phyloP scores from a whole-genome alignment of 345 rosid species.

The Salix arbutifolia region DNA sequence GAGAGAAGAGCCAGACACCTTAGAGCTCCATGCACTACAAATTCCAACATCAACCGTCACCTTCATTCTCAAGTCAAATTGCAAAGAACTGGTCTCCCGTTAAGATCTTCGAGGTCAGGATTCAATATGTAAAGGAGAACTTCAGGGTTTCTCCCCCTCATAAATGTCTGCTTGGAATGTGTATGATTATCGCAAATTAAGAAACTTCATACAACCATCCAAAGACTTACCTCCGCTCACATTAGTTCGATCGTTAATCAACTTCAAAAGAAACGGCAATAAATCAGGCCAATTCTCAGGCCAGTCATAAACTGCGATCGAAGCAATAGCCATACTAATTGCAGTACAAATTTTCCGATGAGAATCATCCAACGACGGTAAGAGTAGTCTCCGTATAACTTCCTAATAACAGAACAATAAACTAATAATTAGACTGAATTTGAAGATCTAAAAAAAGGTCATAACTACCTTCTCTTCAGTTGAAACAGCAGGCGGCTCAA shows the following conservation, averaged over 20 bases:
- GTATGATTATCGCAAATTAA: neutral
- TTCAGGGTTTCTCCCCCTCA: neutral
- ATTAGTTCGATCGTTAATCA: constrained; percentile 57
- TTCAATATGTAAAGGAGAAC: neutral
- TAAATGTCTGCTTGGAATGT: neutral
- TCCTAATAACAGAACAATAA: constrained; percentile 45
- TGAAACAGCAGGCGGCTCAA: constrained; percentile 70
- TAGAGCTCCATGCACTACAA: constrained; percentile 79
- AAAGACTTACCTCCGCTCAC: constrained; percentile 57
- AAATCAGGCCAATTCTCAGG: constrained; percentile 91
- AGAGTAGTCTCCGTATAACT: constrained; percentile 61
- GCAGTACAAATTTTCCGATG: constrained; percentile 82
- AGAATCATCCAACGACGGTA: constrained; percentile 70
- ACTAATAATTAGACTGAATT: constrained; percentile 4
- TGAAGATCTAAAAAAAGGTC: neutral
- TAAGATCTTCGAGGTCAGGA: neutral
- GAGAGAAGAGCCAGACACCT: constrained; percentile 84
- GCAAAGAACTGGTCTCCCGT: neutral
- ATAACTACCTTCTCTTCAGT: constrained; percentile 64
- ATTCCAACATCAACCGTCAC: constrained; percentile 12
- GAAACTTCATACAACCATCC: neutral
- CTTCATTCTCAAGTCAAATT: neutral
- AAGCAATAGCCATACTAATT: constrained; percentile 75
- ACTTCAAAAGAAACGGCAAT: constrained; percentile 64
- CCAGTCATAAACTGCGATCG: constrained; percentile 82